These are phyloP conservation scores for Yamadazyma songkhlaensis DNA, from an alignment of 1,139 yeast genomes.

Conservation along the genomic window DNA sequence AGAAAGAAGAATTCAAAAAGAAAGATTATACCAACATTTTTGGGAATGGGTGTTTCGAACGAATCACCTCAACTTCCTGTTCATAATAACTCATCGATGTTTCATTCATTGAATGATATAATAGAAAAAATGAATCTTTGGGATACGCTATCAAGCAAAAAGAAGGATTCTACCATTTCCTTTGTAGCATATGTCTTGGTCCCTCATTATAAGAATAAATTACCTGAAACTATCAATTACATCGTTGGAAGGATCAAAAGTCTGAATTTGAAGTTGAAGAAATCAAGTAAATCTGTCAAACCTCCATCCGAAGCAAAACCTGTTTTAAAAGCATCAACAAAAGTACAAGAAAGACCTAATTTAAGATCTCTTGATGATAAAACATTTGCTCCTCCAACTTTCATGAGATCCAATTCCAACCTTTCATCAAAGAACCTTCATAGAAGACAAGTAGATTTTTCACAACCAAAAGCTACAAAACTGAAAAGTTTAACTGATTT, in stretches of 20 bases:
- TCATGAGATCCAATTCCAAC: constrained; percentile 43
- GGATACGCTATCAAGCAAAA: constrained; percentile 45
- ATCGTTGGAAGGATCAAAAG: constrained; percentile 51
- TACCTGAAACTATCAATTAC: constrained; percentile 46
- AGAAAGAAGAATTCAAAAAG: constrained; percentile 28
- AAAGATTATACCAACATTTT: constrained; percentile 39
- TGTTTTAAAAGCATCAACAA: not conserved
- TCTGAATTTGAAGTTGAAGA: constrained; percentile 34
- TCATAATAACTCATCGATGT: constrained; percentile 17
- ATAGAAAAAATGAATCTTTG: constrained; percentile 55
- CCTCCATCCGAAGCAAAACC: constrained; percentile 3
- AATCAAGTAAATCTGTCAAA: constrained; percentile 1
- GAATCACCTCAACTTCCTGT: not conserved
- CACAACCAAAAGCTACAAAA: constrained; percentile 8
- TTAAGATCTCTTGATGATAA: constrained; percentile 14
- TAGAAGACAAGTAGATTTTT: constrained; percentile 47
- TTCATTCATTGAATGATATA: constrained; percentile 35
- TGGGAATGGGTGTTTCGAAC: constrained; percentile 35
- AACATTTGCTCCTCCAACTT: constrained; percentile 28
- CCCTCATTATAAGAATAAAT: constrained; percentile 50
- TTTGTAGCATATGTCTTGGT: constrained; percentile 53
- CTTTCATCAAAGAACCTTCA: constrained; percentile 41
- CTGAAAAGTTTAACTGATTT: constrained; percentile 9
- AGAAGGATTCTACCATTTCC: constrained; percentile 37
- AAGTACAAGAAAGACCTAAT: constrained; percentile 6